Evolutionary conservation across 495 filamentous ascomycete genomes (phyloP).

Genomic region (Aspergillus egyptiacus): DNA sequence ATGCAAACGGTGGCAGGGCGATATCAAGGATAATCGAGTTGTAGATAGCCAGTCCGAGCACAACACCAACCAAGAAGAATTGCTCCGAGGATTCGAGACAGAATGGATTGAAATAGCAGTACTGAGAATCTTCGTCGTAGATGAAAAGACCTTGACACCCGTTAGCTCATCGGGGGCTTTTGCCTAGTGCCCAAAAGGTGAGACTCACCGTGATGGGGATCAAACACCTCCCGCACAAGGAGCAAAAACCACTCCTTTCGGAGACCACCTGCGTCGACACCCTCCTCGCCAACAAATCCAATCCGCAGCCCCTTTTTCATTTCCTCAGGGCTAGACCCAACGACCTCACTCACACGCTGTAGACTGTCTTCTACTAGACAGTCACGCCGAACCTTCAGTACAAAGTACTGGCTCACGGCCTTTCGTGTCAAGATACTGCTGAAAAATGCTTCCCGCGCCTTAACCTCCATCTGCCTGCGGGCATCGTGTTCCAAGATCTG

Average conservation of each 20-base stretch:
- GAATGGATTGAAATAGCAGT: slow-evolving; percentile 92
- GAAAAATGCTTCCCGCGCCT: slow-evolving; percentile 88
- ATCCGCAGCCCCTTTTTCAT: slow-evolving; percentile 91
- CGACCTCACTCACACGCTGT: slow-evolving; percentile 77
- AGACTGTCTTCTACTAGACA: slow-evolving; percentile 91
- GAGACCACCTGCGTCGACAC: slow-evolving; percentile 84
- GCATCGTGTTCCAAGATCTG: slow-evolving; percentile 89
- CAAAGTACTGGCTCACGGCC: slow-evolving; percentile 71
- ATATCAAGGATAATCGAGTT: slow-evolving; percentile 95
- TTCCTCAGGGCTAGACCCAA: slow-evolving; percentile 76
- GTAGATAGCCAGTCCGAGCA: slow-evolving; percentile 90
- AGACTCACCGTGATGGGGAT: slow-evolving; percentile 76
- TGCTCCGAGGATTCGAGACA: slow-evolving; percentile 92
- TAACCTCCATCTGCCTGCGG: slow-evolving; percentile 83
- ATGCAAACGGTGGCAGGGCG: slow-evolving; percentile 85
- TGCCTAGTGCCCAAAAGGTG: neutral
- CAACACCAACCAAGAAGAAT: slow-evolving; percentile 83
- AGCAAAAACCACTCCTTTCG: slow-evolving; percentile 96
- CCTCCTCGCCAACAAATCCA: slow-evolving; percentile 83
- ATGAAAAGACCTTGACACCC: slow-evolving; percentile 65
- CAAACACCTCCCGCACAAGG: slow-evolving; percentile 86
- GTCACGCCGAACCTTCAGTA: slow-evolving; percentile 73
- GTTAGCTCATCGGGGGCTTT: slow-evolving; percentile 15
- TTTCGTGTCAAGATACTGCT: slow-evolving; percentile 73
- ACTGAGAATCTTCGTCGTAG: slow-evolving; percentile 90